Conservation (phyloP, 2,329 filamentous ascomycete species). For the Cytospora chrysosperma region DNA sequence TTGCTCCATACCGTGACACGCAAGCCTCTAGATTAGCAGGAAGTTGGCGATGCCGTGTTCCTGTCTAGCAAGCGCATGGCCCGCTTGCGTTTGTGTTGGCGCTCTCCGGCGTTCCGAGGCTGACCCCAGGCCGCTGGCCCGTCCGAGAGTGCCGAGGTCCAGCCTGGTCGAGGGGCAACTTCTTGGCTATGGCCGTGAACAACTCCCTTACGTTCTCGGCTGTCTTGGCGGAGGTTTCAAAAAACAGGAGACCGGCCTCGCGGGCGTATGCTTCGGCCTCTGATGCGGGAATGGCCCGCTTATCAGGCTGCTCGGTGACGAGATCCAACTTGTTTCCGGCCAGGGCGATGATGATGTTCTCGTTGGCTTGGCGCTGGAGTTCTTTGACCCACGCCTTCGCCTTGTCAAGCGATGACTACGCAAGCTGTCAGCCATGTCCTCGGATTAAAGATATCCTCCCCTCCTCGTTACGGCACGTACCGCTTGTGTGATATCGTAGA, state of each 20-base stretch:
- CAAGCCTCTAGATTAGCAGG: neutral
- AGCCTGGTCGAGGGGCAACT: constrained; percentile 91
- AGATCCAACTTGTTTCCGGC: constrained; percentile 98
- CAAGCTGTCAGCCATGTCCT: constrained; percentile 28
- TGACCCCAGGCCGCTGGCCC: constrained; percentile 60
- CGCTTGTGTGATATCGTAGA: constrained; percentile 99
- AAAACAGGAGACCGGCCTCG: constrained; percentile 93
- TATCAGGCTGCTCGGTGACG: constrained; percentile 90
- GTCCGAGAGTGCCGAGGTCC: constrained; percentile 83
- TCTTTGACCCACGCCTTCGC: constrained; percentile 99
- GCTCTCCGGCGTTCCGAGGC: constrained; percentile 52
- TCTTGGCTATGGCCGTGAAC: constrained; percentile 97
- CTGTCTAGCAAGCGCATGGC: constrained; percentile 54
- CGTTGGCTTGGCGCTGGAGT: constrained; percentile 96
- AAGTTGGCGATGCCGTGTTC: neutral
- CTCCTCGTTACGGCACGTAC: constrained; percentile 56
- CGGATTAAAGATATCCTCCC: neutral
- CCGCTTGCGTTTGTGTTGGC: constrained; percentile 57
- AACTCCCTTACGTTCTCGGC: constrained; percentile 93
- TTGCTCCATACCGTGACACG: neutral
- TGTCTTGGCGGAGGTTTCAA: constrained; percentile 97
- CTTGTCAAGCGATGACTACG: constrained; percentile 91
- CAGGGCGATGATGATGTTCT: constrained; percentile 98
- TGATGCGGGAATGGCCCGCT: constrained; percentile 83
- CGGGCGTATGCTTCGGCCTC: constrained; percentile 95